phyloP scores from a whole-genome alignment of 208 protist species.

The Endotrypanum monterogeii region DNA sequence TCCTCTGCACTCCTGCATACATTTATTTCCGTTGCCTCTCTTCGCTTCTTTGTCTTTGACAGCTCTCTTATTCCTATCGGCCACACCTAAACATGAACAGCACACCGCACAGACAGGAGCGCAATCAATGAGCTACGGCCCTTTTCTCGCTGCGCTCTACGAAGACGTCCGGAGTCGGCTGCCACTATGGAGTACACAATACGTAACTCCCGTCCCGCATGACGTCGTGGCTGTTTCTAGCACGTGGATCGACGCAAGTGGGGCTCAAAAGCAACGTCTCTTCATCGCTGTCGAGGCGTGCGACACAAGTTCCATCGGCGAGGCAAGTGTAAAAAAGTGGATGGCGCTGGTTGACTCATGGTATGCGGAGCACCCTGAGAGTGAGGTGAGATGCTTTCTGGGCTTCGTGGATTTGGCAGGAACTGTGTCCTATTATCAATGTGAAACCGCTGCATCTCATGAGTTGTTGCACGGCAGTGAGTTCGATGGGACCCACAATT shows the following conservation, averaged over 20 bases:
- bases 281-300: constrained; percentile 44
- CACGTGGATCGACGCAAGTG: constrained; percentile 15
- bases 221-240: constrained; percentile 15
- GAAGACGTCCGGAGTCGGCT: constrained; percentile 45
- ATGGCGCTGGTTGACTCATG: neutral
- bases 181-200: constrained; percentile 38
- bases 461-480: neutral
- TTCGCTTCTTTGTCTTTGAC: no score
- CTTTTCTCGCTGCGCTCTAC: constrained; percentile 19
- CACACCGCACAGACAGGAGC: neutral
- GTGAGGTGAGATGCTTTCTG: constrained; percentile 32
- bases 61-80: neutral
- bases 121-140: neutral
- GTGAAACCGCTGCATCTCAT: constrained; percentile 17
- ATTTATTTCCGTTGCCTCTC: neutral
- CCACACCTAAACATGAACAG: neutral
- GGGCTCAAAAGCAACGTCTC: neutral
- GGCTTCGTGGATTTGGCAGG: constrained; percentile 60
- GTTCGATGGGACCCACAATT: neutral
- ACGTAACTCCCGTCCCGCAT: neutral
- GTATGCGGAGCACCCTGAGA: neutral
- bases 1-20: neutral
- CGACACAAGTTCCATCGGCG: neutral
- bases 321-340: constrained; percentile 5
- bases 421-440: constrained; percentile 58